Evolutionary conservation across 129 eudicot genomes (phyloP).

Genomic region (Saposhnikovia divaricata): DNA sequence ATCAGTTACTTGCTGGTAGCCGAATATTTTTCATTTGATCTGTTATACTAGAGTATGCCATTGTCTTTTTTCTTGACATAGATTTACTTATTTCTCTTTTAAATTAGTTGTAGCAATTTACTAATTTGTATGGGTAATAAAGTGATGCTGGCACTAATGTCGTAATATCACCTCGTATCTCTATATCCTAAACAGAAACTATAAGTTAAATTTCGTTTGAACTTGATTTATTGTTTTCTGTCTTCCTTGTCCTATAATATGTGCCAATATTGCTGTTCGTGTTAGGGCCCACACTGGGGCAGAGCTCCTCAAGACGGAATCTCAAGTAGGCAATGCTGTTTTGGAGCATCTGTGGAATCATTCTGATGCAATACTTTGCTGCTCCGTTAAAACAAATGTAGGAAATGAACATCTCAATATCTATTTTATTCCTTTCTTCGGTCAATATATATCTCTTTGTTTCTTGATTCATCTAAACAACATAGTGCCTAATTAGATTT

Average conservation of each 20-base stretch:
- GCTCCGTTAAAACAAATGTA: constrained; percentile 62
- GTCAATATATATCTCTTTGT: not conserved
- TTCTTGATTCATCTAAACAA: not conserved
- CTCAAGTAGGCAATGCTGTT: constrained; percentile 41
- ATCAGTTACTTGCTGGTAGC: not conserved
- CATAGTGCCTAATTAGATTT: not conserved
- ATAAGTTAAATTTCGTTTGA: not conserved
- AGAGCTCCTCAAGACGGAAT: constrained; percentile 44
- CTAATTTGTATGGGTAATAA: not conserved
- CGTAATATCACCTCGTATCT: not conserved
- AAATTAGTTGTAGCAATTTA: not conserved
- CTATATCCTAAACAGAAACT: not conserved
- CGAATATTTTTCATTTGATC: not conserved
- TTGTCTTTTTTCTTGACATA: not conserved
- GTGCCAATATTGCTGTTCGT: not conserved
- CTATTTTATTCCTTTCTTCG: not conserved
- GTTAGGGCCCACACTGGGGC: constrained; percentile 66
- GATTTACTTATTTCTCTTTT: not conserved
- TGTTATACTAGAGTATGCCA: not conserved
- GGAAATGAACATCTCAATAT: not conserved
- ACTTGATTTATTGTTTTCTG: not conserved
- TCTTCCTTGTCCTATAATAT: not conserved
- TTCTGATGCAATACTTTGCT: constrained; percentile 72
- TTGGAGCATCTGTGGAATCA: constrained; percentile 82
- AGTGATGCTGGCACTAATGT: not conserved